phyloP scores from a whole-genome alignment of 2,329 filamentous ascomycete species.

The Colletotrichum sp. region DNA sequence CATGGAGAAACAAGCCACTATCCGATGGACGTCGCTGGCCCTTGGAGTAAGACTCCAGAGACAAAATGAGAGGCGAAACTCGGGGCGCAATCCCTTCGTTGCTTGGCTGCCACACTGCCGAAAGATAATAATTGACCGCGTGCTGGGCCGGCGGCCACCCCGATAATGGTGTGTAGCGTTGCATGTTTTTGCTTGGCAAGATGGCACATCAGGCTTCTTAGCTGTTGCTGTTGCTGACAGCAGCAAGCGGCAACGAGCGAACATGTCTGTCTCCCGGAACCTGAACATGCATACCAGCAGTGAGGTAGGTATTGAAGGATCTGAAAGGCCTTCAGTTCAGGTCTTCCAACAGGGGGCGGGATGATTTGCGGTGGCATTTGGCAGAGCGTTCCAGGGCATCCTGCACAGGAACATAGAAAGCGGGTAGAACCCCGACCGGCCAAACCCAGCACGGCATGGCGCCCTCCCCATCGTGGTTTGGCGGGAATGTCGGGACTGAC shows the following conservation, averaged over 20 bases:
- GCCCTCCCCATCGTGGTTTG: not conserved
- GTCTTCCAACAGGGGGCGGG: not conserved
- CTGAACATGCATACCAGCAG: not conserved
- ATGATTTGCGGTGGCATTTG: constrained; percentile 6
- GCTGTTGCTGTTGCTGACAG: not conserved
- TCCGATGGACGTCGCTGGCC: not conserved
- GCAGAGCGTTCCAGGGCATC: not conserved
- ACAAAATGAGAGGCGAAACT: not conserved
- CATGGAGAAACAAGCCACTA: not conserved
- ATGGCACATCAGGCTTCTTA: not conserved
- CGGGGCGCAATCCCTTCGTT: not conserved
- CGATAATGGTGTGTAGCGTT: constrained; percentile 8
- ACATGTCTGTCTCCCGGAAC: not conserved
- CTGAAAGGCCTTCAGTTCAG: not conserved
- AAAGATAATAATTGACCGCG: not conserved
- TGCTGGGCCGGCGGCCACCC: constrained; percentile 5
- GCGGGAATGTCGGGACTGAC: constrained; percentile 1
- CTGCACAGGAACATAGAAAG: constrained; percentile 13
- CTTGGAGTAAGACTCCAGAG: not conserved
- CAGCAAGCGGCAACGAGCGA: not conserved
- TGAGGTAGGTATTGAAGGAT: not conserved
- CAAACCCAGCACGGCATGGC: not conserved
- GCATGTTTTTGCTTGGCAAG: not conserved
- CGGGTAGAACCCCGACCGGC: constrained; percentile 14
- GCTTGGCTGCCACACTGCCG: not conserved